Percentiles rank a stretch among this genome's conserved stretches.
Conservation (phyloP, 2,329 filamentous ascomycete genomes). For the Biscogniauxia marginata region DNA sequence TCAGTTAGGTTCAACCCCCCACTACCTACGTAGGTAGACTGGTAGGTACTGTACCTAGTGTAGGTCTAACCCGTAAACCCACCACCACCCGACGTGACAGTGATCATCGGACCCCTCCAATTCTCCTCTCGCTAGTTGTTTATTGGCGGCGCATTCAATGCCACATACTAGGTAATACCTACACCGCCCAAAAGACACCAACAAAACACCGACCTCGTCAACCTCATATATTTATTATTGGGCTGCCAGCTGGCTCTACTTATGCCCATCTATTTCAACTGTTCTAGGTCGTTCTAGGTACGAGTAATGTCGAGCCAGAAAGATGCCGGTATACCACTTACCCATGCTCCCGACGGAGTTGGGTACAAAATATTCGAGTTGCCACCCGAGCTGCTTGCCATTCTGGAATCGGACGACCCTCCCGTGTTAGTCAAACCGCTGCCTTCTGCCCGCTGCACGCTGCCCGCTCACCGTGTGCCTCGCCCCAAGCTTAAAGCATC, state of each 20-base stretch:
- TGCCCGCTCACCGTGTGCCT: not conserved
- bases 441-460: not conserved
- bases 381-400: constrained; percentile 54
- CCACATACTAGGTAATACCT: not conserved
- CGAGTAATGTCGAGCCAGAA: constrained; percentile 46
- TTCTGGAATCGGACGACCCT: constrained; percentile 53
- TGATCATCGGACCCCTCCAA: not conserved
- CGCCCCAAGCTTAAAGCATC: constrained; percentile 1
- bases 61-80: not conserved
- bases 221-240: not conserved
- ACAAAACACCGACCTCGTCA: not conserved
- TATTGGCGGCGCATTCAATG: not conserved
- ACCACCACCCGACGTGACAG: not conserved
- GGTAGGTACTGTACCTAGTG: not conserved
- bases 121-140: not conserved
- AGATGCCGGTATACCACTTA: constrained; percentile 47
- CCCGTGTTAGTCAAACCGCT: constrained; percentile 45
- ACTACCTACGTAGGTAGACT: not conserved
- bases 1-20: too few relatives aligned
- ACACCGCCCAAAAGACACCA: not conserved
- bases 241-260: not conserved
- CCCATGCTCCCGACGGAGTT: constrained; percentile 46
- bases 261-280: not conserved
- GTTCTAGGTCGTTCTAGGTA: not conserved
- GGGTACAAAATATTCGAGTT: constrained; percentile 63